These are phyloP conservation scores for Globisporangium perplexum DNA, from an alignment of 352 stramenopile species.

Conservation along the genomic window DNA sequence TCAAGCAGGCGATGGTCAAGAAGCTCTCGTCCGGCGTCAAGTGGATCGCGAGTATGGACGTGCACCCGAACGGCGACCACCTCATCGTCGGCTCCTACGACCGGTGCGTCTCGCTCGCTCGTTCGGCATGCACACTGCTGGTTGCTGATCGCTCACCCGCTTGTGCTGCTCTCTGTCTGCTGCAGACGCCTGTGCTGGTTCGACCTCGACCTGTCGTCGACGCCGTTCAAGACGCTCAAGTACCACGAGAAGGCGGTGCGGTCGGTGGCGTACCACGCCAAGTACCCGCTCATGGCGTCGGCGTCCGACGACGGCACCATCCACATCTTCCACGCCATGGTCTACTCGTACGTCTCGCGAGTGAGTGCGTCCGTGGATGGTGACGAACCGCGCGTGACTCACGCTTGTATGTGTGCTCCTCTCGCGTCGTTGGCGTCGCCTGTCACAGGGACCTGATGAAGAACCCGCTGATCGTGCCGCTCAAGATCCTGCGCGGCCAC, in stretches of 20 bases:
- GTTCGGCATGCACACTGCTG: neutral
- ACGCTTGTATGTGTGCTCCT: slow-evolving; percentile 5
- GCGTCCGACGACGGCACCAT: slow-evolving; percentile 97
- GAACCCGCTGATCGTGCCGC: slow-evolving; percentile 98
- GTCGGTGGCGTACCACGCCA: slow-evolving; percentile 90
- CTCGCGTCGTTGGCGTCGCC: neutral
- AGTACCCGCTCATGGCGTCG: slow-evolving; percentile 98
- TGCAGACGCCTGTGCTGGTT: slow-evolving; percentile 96
- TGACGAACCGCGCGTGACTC: neutral
- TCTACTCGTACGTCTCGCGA: slow-evolving; percentile 91
- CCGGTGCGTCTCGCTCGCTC: slow-evolving; percentile 33
- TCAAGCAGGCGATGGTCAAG: slow-evolving; percentile 98
- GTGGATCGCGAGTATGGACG: slow-evolving; percentile 98
- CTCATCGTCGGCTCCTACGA: slow-evolving; percentile 98
- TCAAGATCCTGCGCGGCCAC: slow-evolving; percentile 97
- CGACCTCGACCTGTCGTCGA: slow-evolving; percentile 97
- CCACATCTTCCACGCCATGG: slow-evolving; percentile 99
- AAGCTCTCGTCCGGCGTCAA: slow-evolving; percentile 97
- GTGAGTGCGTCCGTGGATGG: neutral
- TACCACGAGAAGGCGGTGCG: slow-evolving; percentile 98
- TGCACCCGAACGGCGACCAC: slow-evolving; percentile 99
- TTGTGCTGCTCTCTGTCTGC: neutral
- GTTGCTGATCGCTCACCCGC: neutral
- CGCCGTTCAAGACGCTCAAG: slow-evolving; percentile 98
- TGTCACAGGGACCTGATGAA: slow-evolving; percentile 93